Evolutionary conservation across 768 basidiomycete species (phyloP), one percentile per base, ranked within the genome.

Genomic region (Fomitopsis pulvina): DNA sequence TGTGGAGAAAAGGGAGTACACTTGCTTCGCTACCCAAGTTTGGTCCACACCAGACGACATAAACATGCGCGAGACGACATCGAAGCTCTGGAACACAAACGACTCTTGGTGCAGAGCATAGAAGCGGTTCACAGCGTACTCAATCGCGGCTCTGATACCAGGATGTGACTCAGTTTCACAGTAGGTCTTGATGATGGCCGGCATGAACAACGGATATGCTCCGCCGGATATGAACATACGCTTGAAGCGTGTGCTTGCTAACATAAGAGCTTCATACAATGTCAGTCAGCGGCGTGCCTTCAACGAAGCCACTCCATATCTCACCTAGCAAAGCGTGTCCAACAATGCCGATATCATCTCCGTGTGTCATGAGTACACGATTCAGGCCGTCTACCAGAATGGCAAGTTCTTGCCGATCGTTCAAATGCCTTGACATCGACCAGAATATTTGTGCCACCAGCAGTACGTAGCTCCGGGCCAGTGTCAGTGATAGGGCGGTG

Each of bases 301-400:
- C 48, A 20, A 41, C 22, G 18, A 14, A 46, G 27, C 40, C 29
- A 16, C 12, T 34, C 24, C 6, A 22, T 14, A n/a, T 16, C 79
- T 58, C 57, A 88, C 87, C 83, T 25, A 88, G 81, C 61, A 89
- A 67, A 6, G 80, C 74, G 52, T 87, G 87, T 30, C 76, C 73
- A n/a, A 91, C 79, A 46, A 89, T 79, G n/a, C 81, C 83, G 40
- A 85, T 76, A 57, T 89, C 87, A 57, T 81, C 75, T 3, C 84
- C 82, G 64, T 89, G 86, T 2, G 66, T 67, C 26, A 87, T 66
- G 16, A 91, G 66, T 38, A 85, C 81, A 4, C 77, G 75, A 62
- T 87, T 89, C 18, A 89, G 59, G 2, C 85, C 84, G 60, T 89
- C 85, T 18, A 87, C 65, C 10, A 86, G 71, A 21, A 80, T 58